Evolutionary conservation across 2,329 filamentous ascomycete species (phyloP).

Genomic region (Eutypella sp.): DNA sequence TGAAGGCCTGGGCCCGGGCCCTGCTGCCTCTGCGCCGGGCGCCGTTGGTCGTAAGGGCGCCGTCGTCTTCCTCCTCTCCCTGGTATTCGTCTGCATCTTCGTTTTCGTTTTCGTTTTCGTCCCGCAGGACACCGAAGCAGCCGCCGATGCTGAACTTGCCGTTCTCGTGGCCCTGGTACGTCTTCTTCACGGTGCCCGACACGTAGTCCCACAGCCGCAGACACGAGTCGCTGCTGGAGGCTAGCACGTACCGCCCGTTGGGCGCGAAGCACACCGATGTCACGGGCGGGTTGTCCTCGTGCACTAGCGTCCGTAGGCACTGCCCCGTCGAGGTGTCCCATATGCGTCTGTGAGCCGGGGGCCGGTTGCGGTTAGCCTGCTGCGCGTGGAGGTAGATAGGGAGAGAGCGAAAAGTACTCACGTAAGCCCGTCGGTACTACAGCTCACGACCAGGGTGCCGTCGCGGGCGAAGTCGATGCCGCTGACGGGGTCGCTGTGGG

Average conservation of each 20-base stretch:
- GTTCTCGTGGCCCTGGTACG: constrained; percentile 90
- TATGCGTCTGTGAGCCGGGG: constrained; percentile 54
- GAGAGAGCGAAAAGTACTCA: constrained; percentile 32
- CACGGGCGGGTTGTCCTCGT: constrained; percentile 91
- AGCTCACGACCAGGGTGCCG: constrained; percentile 87
- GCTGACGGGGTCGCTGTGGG: constrained; percentile 90
- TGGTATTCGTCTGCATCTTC: constrained; percentile 11
- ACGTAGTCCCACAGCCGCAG: constrained; percentile 95
- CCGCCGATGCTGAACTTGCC: constrained; percentile 78
- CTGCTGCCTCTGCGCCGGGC: background rate
- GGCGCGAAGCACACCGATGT: constrained; percentile 87
- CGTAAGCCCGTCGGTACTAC: constrained; percentile 87
- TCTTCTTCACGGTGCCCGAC: constrained; percentile 86
- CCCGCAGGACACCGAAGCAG: constrained; percentile 67
- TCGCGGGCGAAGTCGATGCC: constrained; percentile 92
- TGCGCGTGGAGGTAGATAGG: background rate
- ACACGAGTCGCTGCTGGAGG: constrained; percentile 85
- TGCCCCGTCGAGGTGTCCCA: constrained; percentile 97
- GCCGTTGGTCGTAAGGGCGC: background rate
- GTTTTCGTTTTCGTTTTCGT: constrained; percentile 16
- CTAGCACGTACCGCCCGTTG: constrained; percentile 88
- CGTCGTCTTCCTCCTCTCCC: background rate
- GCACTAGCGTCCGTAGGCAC: constrained; percentile 88
- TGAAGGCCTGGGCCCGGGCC: constrained; percentile 46
- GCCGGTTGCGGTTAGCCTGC: background rate